Evolutionary conservation across 1,284 basidiomycete genomes (phyloP), one percentile per base, ranked within the genome.

Genomic region (Trichosporon faecale): DNA sequence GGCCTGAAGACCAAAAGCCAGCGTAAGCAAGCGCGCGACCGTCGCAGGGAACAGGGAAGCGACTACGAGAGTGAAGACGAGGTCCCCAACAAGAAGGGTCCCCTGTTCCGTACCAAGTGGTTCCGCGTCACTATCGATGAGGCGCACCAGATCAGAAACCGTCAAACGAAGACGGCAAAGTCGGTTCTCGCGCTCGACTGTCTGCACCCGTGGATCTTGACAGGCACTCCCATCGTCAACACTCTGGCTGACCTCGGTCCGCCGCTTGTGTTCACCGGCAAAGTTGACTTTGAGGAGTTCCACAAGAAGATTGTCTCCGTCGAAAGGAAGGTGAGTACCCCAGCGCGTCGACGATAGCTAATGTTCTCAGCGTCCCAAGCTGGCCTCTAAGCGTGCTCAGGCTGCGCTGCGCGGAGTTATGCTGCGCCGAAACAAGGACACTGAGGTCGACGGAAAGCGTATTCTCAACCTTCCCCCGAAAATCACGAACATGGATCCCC

Each of bases 61-160:
- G 69, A 66, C 33, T 35, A 33, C 9, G 55, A 65, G 31, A 44
- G 57, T 33, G 57, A 64, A 18, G 72, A 27, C 69, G 76, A 64
- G 74, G 73, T 25, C 70, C 75, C 46, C 74, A 68, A 21, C 74
- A 76, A 65, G 72, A 76, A 74, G 61, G 82, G 81, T 1, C 79
- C 80, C 3, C 68, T 84, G 2, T 77, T 82, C 40, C 67, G 77
- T 27, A 73, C 79, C 27, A 70, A 77, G 9, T 84, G 80, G 78
- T 85, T 80, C 72, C 76, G 85, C 18, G 76, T 85, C 61, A 78
- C 85, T 35, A 73, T 85, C 14, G 85, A 85, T 70, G 85, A 86
- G 70, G 83, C 83, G 0, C 83, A 79, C 60, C 37, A 68, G 66
- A 67, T 69, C 44, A 75, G 84, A 27, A 85, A 84, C 70, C 76